A percentile compares a stretch with the other conserved stretches of the same genome.
These are phyloP conservation scores for Solanum chilense DNA, from an alignment of 257 asterid species.

Conservation along the genomic window DNA sequence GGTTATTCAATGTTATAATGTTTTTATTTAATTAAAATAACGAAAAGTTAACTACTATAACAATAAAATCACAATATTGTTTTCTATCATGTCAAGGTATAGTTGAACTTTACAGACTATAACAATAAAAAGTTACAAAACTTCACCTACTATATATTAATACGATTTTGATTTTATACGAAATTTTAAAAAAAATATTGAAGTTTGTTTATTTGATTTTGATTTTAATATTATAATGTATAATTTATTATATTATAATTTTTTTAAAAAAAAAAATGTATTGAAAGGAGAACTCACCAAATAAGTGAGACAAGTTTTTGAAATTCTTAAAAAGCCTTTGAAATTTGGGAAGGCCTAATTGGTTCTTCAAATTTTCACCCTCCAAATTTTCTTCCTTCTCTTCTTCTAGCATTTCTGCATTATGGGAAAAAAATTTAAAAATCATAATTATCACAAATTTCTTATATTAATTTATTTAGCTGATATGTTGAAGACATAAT, in stretches of 20 bases:
- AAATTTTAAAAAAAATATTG: too few species aligned
- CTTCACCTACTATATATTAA: not conserved
- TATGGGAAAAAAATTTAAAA: not conserved
- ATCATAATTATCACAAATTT: not conserved
- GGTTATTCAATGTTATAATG: not conserved
- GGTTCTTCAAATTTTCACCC: not conserved
- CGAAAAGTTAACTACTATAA: too few species aligned
- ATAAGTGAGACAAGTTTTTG: constrained; percentile 13
- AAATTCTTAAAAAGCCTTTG: constrained; percentile 9
- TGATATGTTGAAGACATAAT: not conserved
- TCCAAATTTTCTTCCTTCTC: constrained; percentile 3
- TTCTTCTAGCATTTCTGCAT: constrained; percentile 7
- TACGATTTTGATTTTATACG: too few species aligned
- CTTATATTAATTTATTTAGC: not conserved
- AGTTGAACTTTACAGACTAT: too few species aligned
- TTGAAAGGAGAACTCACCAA: constrained; percentile 12
- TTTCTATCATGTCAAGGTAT: too few species aligned
- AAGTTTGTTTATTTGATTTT: too few species aligned
- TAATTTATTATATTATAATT: not conserved
- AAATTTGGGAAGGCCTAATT: constrained; percentile 9
- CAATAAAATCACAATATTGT: too few species aligned
- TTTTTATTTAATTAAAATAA: not conserved
- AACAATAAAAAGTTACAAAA: not conserved
- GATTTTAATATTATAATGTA: not conserved
- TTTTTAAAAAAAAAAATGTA: not conserved